These are phyloP conservation scores for Physcia stellaris DNA, from an alignment of 495 filamentous ascomycete genomes.

Conservation along the genomic window DNA sequence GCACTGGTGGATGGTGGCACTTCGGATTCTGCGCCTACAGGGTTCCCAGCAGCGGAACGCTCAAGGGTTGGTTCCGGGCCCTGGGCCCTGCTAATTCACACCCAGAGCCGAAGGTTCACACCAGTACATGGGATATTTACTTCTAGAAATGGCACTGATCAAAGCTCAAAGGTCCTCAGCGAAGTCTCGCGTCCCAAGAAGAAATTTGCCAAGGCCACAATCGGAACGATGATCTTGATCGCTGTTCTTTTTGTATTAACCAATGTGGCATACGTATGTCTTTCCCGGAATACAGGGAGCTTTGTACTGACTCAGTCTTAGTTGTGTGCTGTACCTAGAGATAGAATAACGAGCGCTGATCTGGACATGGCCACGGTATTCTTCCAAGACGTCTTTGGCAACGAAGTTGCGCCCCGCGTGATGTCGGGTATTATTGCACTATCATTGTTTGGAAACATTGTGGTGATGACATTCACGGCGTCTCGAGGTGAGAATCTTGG, in stretches of 20 bases:
- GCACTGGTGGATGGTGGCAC: too few relatives aligned
- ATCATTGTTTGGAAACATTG: conserved; percentile 35
- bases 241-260: conserved; percentile 27
- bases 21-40: too few relatives aligned
- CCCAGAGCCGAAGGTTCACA: too few relatives aligned
- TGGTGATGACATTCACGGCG: conserved; percentile 37
- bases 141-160: background rate
- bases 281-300: conserved; percentile 7
- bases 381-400: conserved; percentile 15
- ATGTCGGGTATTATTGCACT: conserved; percentile 29
- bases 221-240: conserved; percentile 20
- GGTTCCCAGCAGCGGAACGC: too few relatives aligned
- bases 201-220: conserved; percentile 23
- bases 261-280: conserved; percentile 32
- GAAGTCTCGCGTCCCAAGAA: conserved; percentile 29
- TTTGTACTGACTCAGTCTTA: conserved; percentile 1
- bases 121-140: background rate
- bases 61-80: too few relatives aligned
- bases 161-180: conserved; percentile 21
- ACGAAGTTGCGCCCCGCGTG: conserved; percentile 14
- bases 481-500: conserved; percentile 28
- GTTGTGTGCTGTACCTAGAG: conserved; percentile 9
- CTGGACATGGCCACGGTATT: conserved; percentile 14
- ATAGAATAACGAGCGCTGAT: conserved; percentile 4
- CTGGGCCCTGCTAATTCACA: too few relatives aligned